phyloP scores from a whole-genome alignment of 257 asterid genomes.

The Agastache rugosa region DNA sequence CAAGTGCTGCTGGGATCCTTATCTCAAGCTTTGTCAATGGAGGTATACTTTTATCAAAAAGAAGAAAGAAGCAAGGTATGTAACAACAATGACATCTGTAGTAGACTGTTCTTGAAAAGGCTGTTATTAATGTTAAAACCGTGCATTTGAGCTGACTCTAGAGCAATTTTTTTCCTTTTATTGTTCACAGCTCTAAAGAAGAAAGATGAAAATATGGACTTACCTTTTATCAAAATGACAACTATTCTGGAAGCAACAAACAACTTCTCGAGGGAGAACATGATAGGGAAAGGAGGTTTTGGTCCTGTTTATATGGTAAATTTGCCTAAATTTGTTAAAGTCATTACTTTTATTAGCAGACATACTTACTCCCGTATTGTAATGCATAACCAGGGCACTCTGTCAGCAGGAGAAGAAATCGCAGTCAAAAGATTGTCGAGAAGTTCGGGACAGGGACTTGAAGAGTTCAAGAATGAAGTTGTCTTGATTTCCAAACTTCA shows the following conservation, averaged over 20 bases:
- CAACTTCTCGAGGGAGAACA: slow-evolving; percentile 44
- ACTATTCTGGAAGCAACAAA: slow-evolving; percentile 43
- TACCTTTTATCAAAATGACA: slow-evolving; percentile 41
- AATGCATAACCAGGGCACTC: slow-evolving; percentile 38
- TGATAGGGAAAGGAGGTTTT: slow-evolving; percentile 28
- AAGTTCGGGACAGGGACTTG: slow-evolving; percentile 18
- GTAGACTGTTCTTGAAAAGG: too few species aligned
- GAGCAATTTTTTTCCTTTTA: not conserved
- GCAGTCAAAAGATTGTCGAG: slow-evolving; percentile 49
- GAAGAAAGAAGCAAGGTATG: slow-evolving; percentile 29
- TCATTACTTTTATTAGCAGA: not conserved
- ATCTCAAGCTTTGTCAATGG: slow-evolving; percentile 17
- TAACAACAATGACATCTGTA: not conserved
- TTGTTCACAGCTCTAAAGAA: not conserved
- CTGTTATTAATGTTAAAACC: too few species aligned
- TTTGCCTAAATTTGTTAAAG: too few species aligned
- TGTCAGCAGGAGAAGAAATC: slow-evolving; percentile 34
- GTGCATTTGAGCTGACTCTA: not conserved
- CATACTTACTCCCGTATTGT: not conserved
- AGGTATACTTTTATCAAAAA: not conserved
- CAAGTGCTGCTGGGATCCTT: slow-evolving; percentile 20
- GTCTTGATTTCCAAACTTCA: slow-evolving; percentile 17
- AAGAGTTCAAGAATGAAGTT: slow-evolving; percentile 18
- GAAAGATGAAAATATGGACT: slow-evolving; percentile 38
- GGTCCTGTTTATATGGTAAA: slow-evolving; percentile 30